phyloP scores from a whole-genome alignment of 2,329 filamentous ascomycete species.

The Colletotrichum sojae region DNA sequence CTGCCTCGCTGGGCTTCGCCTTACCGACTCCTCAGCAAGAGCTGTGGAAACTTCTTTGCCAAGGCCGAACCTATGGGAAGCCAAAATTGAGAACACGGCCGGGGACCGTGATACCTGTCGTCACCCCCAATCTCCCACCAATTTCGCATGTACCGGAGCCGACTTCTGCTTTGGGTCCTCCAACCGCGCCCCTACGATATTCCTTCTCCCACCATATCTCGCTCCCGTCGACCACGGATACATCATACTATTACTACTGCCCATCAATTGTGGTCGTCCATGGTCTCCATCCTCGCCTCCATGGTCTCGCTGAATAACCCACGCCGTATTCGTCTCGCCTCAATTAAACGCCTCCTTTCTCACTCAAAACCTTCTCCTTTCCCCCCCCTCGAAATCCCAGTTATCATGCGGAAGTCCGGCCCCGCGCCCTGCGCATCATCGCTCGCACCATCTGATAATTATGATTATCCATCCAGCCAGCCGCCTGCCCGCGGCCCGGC shows the following conservation, averaged over 20 bases:
- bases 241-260: background rate
- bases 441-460: slow-evolving; percentile 14
- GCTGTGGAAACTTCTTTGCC: slow-evolving; percentile 22
- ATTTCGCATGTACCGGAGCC: slow-evolving; percentile 43
- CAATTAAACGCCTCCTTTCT: slow-evolving; percentile 16
- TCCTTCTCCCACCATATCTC: background rate
- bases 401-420: slow-evolving; percentile 13
- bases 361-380: background rate
- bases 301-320: slow-evolving; percentile 29
- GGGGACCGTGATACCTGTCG: slow-evolving; percentile 28
- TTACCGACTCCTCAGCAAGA: slow-evolving; percentile 27
- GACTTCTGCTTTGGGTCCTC: slow-evolving; percentile 39
- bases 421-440: slow-evolving; percentile 20
- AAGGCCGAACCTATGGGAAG: slow-evolving; percentile 14
- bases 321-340: slow-evolving; percentile 36
- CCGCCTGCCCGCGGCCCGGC: slow-evolving; percentile 7
- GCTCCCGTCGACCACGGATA: slow-evolving; percentile 5
- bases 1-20: slow-evolving; percentile 8
- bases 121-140: slow-evolving; percentile 41
- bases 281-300: slow-evolving; percentile 7
- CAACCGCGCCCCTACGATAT: slow-evolving; percentile 33
- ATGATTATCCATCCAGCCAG: slow-evolving; percentile 7
- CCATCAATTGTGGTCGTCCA: background rate
- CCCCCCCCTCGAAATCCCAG: slow-evolving; percentile 3
- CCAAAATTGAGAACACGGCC: background rate